Conservation (phyloP, 2,329 filamentous ascomycete species). For the Fusarium sp. region DNA sequence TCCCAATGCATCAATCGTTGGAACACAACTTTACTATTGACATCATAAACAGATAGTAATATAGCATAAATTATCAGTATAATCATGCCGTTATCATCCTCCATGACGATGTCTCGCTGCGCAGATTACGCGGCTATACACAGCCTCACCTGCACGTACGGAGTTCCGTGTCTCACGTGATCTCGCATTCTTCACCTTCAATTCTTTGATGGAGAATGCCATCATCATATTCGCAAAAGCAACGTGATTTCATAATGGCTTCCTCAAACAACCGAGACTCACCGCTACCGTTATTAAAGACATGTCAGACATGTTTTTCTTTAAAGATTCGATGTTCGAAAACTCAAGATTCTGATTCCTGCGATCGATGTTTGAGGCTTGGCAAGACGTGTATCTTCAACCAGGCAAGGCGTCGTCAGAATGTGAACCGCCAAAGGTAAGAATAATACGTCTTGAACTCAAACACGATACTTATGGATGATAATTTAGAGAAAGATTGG, state of each 20-base stretch:
- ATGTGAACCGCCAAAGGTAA: slow-evolving; percentile 25
- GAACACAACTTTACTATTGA: accelerated
- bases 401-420: slow-evolving; percentile 43
- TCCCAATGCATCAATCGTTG: neutral
- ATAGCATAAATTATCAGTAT: neutral
- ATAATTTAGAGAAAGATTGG: neutral
- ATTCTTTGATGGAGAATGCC: neutral
- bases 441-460: too few species aligned
- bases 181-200: accelerated
- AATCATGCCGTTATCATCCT: neutral
- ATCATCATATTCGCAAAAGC: neutral
- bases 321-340: slow-evolving; percentile 50
- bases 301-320: slow-evolving; percentile 49
- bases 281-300: slow-evolving; percentile 35
- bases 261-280: neutral
- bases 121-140: slow-evolving; percentile 10
- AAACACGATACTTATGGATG: too few species aligned
- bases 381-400: slow-evolving; percentile 49
- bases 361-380: slow-evolving; percentile 50
- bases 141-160: slow-evolving; percentile 9
- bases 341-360: slow-evolving; percentile 46
- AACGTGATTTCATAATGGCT: slow-evolving; percentile 10
- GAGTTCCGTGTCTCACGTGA: slow-evolving; percentile 5
- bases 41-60: accelerated
- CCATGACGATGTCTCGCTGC: neutral